Evolutionary conservation across 495 filamentous ascomycete species (phyloP).

Genomic region (Lophium mytilinum): DNA sequence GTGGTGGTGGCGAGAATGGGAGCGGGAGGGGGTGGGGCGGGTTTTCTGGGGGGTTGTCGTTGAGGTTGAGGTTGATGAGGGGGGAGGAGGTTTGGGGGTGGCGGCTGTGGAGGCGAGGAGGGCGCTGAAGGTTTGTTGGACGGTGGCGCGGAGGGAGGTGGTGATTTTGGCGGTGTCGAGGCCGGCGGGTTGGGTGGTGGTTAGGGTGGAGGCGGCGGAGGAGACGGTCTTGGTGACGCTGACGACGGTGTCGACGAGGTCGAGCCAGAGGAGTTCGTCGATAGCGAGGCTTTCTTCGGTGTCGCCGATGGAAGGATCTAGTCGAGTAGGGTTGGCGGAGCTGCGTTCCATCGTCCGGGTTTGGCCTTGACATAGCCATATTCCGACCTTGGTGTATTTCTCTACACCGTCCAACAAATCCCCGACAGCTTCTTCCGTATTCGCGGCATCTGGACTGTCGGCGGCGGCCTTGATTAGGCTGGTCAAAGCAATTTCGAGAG

Average conservation of each 20-base stretch:
- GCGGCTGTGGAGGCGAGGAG: slow-evolving; percentile 49
- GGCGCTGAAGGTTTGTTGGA: slow-evolving; percentile 85
- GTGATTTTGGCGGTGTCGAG: slow-evolving; percentile 42
- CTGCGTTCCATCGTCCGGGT: slow-evolving; percentile 47
- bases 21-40: slow-evolving; percentile 31
- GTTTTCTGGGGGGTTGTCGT: slow-evolving; percentile 26
- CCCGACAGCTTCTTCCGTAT: slow-evolving; percentile 46
- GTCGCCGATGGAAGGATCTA: slow-evolving; percentile 34
- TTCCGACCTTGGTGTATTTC: slow-evolving; percentile 83
- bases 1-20: background rate
- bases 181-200: slow-evolving; percentile 2
- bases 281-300: slow-evolving; percentile 55
- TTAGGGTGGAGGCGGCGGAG: slow-evolving; percentile 20
- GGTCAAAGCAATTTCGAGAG: slow-evolving; percentile 68
- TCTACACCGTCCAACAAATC: slow-evolving; percentile 68
- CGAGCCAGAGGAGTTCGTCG: slow-evolving; percentile 83
- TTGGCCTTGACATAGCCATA: slow-evolving; percentile 92
- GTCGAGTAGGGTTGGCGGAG: slow-evolving; percentile 32
- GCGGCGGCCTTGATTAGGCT: slow-evolving; percentile 54
- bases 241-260: slow-evolving; percentile 78
- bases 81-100: slow-evolving; percentile 46
- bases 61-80: slow-evolving; percentile 17
- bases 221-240: slow-evolving; percentile 56
- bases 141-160: slow-evolving; percentile 59
- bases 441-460: slow-evolving; percentile 48